Conservation (phyloP, 2,329 filamentous ascomycete genomes). For the Curvularia spicifera region DNA sequence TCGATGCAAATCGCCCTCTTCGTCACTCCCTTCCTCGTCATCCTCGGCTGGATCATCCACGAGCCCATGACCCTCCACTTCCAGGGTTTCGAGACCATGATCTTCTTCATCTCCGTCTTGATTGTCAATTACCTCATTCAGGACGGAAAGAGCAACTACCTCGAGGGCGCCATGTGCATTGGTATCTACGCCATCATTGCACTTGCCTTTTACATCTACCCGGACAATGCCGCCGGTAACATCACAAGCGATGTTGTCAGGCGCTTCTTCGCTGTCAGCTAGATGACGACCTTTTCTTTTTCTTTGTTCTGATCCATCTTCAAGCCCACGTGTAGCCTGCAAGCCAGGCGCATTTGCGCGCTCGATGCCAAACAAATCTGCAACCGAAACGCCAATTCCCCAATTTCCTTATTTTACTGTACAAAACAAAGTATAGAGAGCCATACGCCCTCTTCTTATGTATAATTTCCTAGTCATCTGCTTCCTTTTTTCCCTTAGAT, state of each 20-base stretch:
- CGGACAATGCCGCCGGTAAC: conserved; percentile 55
- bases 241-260: conserved; percentile 36
- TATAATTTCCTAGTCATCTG: not conserved
- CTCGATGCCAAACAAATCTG: conserved; percentile 10
- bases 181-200: conserved; percentile 65
- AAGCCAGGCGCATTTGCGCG: not conserved
- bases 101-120: conserved; percentile 81
- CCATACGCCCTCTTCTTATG: not conserved
- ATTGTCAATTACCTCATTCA: conserved; percentile 88
- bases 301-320: not conserved
- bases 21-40: conserved; percentile 63
- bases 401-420: conserved; percentile 19
- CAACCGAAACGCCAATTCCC: not conserved
- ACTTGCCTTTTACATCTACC: conserved; percentile 66
- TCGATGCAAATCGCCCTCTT: conserved; percentile 64
- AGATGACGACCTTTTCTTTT: conserved; percentile 1
- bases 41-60: conserved; percentile 62
- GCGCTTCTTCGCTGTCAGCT: conserved; percentile 34
- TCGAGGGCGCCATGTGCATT: conserved; percentile 73
- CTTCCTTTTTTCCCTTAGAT: not conserved
- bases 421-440: conserved; percentile 7
- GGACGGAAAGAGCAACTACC: conserved; percentile 84
- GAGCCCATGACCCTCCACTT: conserved; percentile 74
- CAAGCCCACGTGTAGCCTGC: not conserved
- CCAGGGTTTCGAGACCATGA: conserved; percentile 86